Percentiles rank a stretch among this genome's conserved stretches.
phyloP scores from a whole-genome alignment of 257 asterid genomes.

The Ballota nigra region DNA sequence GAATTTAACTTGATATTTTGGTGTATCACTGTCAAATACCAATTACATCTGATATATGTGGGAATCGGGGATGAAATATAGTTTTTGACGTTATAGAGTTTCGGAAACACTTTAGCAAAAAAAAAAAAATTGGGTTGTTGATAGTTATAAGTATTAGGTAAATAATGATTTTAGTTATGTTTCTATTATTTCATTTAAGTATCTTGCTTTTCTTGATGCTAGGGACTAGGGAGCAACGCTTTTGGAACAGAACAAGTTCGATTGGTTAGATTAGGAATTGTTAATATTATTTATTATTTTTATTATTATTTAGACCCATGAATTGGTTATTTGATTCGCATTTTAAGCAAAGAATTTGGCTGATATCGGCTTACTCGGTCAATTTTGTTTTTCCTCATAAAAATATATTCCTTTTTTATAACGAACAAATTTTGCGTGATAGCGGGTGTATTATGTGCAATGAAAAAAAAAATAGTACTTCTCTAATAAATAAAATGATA shows the following conservation, averaged over 20 bases:
- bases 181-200: too few relatives aligned
- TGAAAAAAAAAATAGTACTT: too few relatives aligned
- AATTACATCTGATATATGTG: neutral
- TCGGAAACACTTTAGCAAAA: neutral
- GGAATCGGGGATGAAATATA: neutral
- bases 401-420: too few relatives aligned
- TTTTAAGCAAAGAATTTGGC: neutral
- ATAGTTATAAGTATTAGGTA: neutral
- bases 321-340: neutral
- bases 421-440: too few relatives aligned
- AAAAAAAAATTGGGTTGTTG: neutral
- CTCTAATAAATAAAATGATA: too few relatives aligned
- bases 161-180: too few relatives aligned
- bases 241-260: neutral
- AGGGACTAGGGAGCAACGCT: too few relatives aligned
- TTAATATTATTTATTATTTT: too few relatives aligned
- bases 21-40: neutral
- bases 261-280: neutral
- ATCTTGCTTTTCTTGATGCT: neutral
- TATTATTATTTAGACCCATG: neutral
- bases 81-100: neutral
- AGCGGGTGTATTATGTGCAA: too few relatives aligned
- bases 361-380: too few relatives aligned
- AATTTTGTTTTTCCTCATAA: too few relatives aligned
- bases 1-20: too few relatives aligned